Conservation (phyloP, 2,329 filamentous ascomycete species). For the Sporothrix schenckii region DNA sequence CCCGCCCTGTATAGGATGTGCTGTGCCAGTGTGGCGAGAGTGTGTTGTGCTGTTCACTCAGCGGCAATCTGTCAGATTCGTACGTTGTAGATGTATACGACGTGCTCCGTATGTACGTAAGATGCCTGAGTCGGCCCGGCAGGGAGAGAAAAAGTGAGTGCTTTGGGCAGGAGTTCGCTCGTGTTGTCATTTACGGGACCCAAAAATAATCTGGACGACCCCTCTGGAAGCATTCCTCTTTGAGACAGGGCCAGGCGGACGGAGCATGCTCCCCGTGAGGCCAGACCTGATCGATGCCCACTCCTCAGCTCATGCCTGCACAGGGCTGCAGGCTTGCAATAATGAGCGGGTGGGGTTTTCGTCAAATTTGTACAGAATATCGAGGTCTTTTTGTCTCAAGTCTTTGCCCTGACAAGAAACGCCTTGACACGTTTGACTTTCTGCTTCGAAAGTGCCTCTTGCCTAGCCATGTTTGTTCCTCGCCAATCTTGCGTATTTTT, state of each 20-base stretch:
- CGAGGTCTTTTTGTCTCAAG: too few species aligned
- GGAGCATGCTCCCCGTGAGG: constrained; percentile 14
- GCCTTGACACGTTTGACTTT: not conserved
- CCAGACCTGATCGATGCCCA: constrained; percentile 6
- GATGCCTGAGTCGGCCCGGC: constrained; percentile 16
- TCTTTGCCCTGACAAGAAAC: not conserved
- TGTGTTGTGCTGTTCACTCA: not conserved
- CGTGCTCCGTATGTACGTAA: not conserved
- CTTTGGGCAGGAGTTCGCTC: not conserved
- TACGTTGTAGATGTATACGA: too few species aligned
- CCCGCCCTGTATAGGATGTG: too few species aligned
- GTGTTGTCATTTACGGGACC: not conserved
- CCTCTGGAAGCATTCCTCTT: constrained; percentile 21
- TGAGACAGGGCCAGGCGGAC: constrained; percentile 23
- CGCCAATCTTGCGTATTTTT: not conserved
- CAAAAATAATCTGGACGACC: constrained; percentile 11
- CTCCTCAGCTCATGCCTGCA: constrained; percentile 23
- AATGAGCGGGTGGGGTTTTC: not conserved
- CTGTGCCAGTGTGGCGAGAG: too few species aligned
- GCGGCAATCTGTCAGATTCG: too few species aligned
- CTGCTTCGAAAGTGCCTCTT: not conserved
- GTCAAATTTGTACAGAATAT: not conserved
- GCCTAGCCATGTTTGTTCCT: not conserved
- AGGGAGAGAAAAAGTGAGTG: constrained; percentile 1
- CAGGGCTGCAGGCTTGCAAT: constrained; percentile 4